These are phyloP conservation scores for Violaceomyces palustris DNA, from an alignment of 1,284 basidiomycete genomes.

Conservation along the genomic window DNA sequence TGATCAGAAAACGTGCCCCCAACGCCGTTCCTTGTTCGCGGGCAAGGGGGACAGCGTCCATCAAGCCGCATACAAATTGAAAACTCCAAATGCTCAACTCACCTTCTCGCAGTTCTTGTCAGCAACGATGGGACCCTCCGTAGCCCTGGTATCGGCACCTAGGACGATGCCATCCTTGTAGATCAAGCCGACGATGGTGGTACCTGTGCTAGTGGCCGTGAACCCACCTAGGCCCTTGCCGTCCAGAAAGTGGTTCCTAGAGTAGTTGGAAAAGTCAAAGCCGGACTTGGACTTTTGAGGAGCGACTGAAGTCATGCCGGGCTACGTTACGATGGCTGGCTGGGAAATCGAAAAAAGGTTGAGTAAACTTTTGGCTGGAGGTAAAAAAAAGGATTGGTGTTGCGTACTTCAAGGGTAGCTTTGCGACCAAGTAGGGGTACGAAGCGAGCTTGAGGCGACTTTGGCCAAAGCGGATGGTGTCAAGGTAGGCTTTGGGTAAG, in stretches of 20 bases:
- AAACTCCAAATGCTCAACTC: conserved; percentile 42
- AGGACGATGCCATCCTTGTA: conserved; percentile 87
- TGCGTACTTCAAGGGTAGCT: no score
- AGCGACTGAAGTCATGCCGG: not conserved
- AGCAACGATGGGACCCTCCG: conserved; percentile 88
- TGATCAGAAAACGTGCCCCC: not conserved
- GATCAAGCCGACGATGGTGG: conserved; percentile 88
- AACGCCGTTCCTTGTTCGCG: not conserved
- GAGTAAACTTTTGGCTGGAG: no score
- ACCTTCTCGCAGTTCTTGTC: conserved; percentile 99
- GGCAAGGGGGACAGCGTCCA: not conserved
- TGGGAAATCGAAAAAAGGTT: no score
- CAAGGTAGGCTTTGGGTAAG: no score
- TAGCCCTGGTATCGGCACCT: conserved; percentile 94
- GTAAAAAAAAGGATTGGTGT: no score
- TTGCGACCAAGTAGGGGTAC: no score
- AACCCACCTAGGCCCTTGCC: conserved; percentile 60
- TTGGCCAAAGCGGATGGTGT: no score
- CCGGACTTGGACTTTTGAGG: conserved; percentile 52
- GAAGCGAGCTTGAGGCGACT: no score
- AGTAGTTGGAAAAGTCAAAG: conserved; percentile 69
- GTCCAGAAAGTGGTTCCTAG: conserved; percentile 72
- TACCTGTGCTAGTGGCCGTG: conserved; percentile 66
- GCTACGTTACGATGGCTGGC: no score
- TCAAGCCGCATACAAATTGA: not conserved